Percentiles rank a stretch among this genome's conserved stretches.
Evolutionary conservation across 164 flowering plant species (phyloP).

Genomic region (Piper betle): DNA sequence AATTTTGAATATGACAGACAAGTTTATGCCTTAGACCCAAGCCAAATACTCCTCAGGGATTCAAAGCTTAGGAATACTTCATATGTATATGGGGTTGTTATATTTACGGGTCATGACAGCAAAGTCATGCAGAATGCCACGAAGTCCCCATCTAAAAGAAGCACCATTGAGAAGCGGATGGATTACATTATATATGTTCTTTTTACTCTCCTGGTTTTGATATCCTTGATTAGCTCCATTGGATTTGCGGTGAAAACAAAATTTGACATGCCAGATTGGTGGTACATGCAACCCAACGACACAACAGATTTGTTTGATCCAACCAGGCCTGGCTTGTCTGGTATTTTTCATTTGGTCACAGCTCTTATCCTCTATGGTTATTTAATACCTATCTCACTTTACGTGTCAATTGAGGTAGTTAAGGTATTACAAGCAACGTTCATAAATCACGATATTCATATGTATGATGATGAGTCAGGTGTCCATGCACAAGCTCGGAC

Average conservation of each 20-base stretch:
- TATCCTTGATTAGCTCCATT: constrained; percentile 36
- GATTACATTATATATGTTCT: constrained; percentile 44
- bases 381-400: constrained; percentile 82
- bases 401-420: constrained; percentile 61
- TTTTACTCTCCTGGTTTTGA: constrained; percentile 28
- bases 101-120: constrained; percentile 56
- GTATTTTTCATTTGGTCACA: background rate
- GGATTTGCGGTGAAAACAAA: constrained; percentile 23
- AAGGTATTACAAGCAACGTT: constrained; percentile 79
- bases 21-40: constrained; percentile 33
- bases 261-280: constrained; percentile 34
- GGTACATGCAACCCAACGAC: constrained; percentile 55
- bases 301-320: constrained; percentile 8
- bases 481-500: constrained; percentile 70
- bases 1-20: constrained; percentile 31
- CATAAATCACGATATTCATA: constrained; percentile 65
- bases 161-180: constrained; percentile 45
- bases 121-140: constrained; percentile 68
- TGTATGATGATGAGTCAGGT: constrained; percentile 82
- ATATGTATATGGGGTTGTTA: constrained; percentile 46
- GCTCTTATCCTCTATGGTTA: constrained; percentile 27
- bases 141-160: constrained; percentile 53
- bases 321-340: background rate
- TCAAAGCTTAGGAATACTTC: constrained; percentile 63
- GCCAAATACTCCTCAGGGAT: constrained; percentile 56